Base-by-base conservation (phyloP, 345 rosid species). In the Pistacia integerrima region DNA sequence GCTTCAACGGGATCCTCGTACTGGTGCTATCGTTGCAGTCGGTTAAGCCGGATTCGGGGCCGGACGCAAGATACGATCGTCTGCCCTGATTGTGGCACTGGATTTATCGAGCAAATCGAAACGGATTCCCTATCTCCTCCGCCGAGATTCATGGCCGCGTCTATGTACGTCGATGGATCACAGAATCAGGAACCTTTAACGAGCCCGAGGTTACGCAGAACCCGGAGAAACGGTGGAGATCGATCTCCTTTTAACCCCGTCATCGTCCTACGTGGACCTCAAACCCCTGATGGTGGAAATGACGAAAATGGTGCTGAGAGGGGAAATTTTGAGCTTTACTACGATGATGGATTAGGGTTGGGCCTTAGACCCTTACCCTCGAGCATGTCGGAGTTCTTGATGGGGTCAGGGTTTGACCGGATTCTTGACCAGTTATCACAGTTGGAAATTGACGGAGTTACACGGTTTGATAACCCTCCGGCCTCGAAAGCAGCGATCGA, bases 371-470 rank as follows among this genome's bases (percentile, higher is more conserved):
- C 93, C 14, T 68, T 91, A 46, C 96, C 93, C 3, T 56, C 92
- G 33, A 84, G 89, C 70, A 81, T 91, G 84, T 91, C 92, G 60
- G 96, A 89, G 72, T 88, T 91, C 74, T 82, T 91, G 82, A 88
- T 91, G 87, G 91, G 90, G 17, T 91, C 92, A 22, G 93, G 93
- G n/a, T 89, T 91, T 67, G 92, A 91, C 61, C 82, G 93, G 65
- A 83, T 91, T 61, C 88, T 91, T 10, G 93, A 88, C 72, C 90
- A 89, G 82, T 77, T 91, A 73, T 74, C 88, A 36, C 96, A 88
- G 51, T 48, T 83, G 61, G 96, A 91, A 74, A 72, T 78, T 25
- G 84, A 81, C 22, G 90, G 87, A 11, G 72, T 85, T 5, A 84
- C 84, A 7, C 72, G 90, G 55, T 81, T 85, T 11, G 90, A 88